A percentile compares a stretch with the other conserved stretches of the same genome.
Conservation (phyloP, 306 rosid species). For the Biancaea sappan region DNA sequence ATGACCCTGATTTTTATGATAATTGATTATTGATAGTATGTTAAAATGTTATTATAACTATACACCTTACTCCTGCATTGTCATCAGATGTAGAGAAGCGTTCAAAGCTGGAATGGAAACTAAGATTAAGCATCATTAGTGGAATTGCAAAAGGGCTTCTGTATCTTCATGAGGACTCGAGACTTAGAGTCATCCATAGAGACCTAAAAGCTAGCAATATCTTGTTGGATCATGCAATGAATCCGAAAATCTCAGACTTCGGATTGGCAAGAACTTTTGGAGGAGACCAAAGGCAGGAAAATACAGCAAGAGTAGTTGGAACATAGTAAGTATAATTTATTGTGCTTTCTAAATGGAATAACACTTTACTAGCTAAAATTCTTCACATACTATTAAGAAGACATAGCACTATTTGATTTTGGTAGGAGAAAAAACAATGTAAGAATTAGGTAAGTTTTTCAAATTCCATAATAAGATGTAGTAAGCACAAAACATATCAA, state of each 20-base stretch:
- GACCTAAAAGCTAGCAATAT: slow-evolving; percentile 64
- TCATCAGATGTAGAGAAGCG: slow-evolving; percentile 39
- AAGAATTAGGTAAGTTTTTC: too few species aligned
- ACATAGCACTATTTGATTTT: not conserved
- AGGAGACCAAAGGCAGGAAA: slow-evolving; percentile 45
- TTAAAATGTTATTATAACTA: too few species aligned
- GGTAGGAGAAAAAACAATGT: too few species aligned
- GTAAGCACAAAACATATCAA: too few species aligned
- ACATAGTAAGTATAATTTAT: slow-evolving; percentile 51
- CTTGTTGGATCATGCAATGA: slow-evolving; percentile 49
- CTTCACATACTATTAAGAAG: not conserved
- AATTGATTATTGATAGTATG: too few species aligned
- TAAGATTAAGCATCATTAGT: slow-evolving; percentile 39
- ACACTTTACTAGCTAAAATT: slow-evolving; percentile 7
- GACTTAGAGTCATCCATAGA: slow-evolving; percentile 57
- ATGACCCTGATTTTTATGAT: not conserved
- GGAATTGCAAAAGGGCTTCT: slow-evolving; percentile 61
- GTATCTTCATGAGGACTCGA: slow-evolving; percentile 64
- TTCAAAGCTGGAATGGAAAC: slow-evolving; percentile 44
- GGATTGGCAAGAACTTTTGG: slow-evolving; percentile 57
- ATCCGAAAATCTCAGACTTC: slow-evolving; percentile 61
- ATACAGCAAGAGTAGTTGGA: slow-evolving; percentile 57
- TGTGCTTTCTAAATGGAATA: not conserved
- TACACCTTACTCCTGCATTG: too few species aligned
- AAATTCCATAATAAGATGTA: too few species aligned